Percentiles rank a stretch among this genome's conserved stretches.
phyloP scores from a whole-genome alignment of 352 stramenopile genomes.

The Globisporangium cederbergense region DNA sequence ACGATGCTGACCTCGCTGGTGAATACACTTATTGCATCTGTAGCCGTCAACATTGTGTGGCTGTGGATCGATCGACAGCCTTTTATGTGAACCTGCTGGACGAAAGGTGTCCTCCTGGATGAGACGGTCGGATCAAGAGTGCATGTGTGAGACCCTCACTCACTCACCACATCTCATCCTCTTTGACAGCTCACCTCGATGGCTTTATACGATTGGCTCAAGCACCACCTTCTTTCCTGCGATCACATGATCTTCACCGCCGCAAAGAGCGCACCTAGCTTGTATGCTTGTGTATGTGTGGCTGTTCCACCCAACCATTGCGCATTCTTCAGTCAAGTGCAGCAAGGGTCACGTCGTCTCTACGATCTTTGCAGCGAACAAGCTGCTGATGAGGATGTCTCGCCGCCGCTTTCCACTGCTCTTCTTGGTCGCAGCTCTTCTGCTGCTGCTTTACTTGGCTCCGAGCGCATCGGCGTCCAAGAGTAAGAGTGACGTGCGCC shows the following conservation, averaged over 20 bases:
- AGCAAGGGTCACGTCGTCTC: background rate
- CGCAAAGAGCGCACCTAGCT: background rate
- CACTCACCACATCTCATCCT: background rate
- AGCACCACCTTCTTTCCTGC: background rate
- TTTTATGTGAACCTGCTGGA: background rate
- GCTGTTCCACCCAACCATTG: background rate
- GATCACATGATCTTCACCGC: background rate
- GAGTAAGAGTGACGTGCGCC: constrained; percentile 15
- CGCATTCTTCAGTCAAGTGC: background rate
- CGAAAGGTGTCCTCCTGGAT: background rate
- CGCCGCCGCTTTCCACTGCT: background rate
- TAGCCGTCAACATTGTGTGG: background rate
- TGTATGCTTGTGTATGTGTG: background rate
- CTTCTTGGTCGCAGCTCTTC: background rate
- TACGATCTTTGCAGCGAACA: background rate
- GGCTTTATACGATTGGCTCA: background rate
- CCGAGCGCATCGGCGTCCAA: background rate
- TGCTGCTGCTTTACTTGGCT: background rate
- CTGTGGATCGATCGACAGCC: no score
- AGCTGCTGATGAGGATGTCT: background rate
- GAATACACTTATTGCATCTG: background rate
- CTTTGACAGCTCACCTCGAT: background rate
- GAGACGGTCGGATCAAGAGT: background rate
- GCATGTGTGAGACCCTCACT: background rate
- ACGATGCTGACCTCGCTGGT: background rate